Percentiles rank a stretch among this genome's conserved stretches.
These are phyloP conservation scores for Simmondsia chinensis DNA, from an alignment of 148 eudicot species.

Conservation along the genomic window DNA sequence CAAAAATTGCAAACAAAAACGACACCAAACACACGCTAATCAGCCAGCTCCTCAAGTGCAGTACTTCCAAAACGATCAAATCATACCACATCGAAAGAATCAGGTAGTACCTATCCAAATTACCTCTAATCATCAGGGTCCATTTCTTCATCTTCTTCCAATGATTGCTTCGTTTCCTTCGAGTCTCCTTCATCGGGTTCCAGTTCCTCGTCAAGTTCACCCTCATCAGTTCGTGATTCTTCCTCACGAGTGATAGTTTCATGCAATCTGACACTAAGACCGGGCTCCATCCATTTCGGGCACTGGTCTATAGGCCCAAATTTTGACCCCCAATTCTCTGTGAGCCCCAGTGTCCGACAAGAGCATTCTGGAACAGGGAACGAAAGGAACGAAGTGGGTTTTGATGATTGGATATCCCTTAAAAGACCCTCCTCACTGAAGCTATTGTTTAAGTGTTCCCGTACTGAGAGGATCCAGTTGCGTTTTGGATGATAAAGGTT, in stretches of 20 bases:
- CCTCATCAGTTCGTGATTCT: constrained; percentile 55
- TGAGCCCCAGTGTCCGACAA: constrained; percentile 43
- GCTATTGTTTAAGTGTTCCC: constrained; percentile 76
- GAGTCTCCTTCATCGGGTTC: constrained; percentile 41
- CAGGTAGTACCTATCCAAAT: too few relatives aligned
- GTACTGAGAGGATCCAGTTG: constrained; percentile 61
- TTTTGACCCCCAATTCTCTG: constrained; percentile 18
- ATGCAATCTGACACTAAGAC: constrained; percentile 14
- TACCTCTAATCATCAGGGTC: constrained; percentile 62
- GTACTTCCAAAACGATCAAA: too few relatives aligned
- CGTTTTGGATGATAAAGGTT: constrained; percentile 64
- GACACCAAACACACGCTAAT: too few relatives aligned
- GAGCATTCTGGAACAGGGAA: constrained; percentile 89
- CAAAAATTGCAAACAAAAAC: too few relatives aligned
- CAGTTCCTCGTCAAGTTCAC: constrained; percentile 27
- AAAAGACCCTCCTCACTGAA: constrained; percentile 57
- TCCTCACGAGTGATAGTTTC: constrained; percentile 26
- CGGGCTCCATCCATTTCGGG: constrained; percentile 57
- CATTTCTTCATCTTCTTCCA: constrained; percentile 81
- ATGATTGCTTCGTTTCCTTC: constrained; percentile 19
- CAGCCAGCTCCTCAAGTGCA: too few relatives aligned
- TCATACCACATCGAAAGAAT: too few relatives aligned
- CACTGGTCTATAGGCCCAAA: constrained; percentile 41
- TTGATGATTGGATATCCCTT: constrained; percentile 38
- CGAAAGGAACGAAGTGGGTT: constrained; percentile 55